These are phyloP conservation scores for Fusarium burgessii DNA, from an alignment of 2,329 filamentous ascomycete genomes.

Conservation along the genomic window DNA sequence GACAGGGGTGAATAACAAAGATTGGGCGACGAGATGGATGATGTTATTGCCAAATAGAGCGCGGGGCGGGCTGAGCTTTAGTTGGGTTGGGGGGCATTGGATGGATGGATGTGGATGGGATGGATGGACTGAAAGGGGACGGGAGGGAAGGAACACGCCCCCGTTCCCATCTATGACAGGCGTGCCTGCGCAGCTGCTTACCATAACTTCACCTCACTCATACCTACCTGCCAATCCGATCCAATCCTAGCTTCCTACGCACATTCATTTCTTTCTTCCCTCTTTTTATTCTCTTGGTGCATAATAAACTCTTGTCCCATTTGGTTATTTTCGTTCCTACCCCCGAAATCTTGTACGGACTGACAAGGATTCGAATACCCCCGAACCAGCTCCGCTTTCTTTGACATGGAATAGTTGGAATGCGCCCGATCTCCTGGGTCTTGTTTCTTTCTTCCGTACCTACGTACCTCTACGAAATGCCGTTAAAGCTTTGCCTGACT, in stretches of 20 bases:
- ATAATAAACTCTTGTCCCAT: neutral
- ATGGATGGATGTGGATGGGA: constrained; percentile 5
- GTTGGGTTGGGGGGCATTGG: constrained; percentile 20
- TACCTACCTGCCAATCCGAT: neutral
- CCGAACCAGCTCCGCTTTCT: constrained; percentile 38
- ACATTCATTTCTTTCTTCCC: neutral
- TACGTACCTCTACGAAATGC: constrained; percentile 27
- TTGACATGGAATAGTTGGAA: constrained; percentile 30
- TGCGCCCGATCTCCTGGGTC: constrained; percentile 39
- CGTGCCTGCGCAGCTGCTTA: constrained; percentile 7
- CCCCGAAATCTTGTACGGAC: constrained; percentile 19
- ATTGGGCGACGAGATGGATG: constrained; percentile 42
- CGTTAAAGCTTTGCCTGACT: constrained; percentile 35
- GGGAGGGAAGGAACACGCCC: constrained; percentile 38
- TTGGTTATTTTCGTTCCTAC: constrained; percentile 8
- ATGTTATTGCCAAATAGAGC: constrained; percentile 45
- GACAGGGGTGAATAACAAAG: constrained; percentile 37
- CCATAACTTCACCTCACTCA: constrained; percentile 5
- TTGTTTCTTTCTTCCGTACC: constrained; percentile 26
- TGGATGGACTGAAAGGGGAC: constrained; percentile 34
- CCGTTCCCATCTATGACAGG: constrained; percentile 11
- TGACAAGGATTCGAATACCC: constrained; percentile 27
- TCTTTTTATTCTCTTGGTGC: neutral
- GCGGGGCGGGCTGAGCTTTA: constrained; percentile 42
- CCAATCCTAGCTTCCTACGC: neutral